Evolutionary conservation across 2,329 filamentous ascomycete species (phyloP).

Genomic region (Bisporella sp.): DNA sequence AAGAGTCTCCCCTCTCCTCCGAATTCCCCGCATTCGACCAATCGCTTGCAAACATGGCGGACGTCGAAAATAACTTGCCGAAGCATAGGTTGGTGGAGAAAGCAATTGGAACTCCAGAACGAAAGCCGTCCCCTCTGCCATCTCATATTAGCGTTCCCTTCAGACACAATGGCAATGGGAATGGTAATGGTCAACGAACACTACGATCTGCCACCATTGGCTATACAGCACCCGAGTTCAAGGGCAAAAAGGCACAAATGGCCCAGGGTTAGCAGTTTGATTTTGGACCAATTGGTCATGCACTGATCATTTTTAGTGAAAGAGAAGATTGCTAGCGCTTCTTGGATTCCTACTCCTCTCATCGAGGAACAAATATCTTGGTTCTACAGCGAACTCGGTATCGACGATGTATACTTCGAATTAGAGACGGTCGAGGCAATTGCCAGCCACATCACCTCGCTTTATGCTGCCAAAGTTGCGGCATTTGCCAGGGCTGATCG

Average conservation of each 20-base stretch:
- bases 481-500: slow-evolving; percentile 91
- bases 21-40: slow-evolving; percentile 4
- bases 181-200: slow-evolving; percentile 53
- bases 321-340: slow-evolving; percentile 65
- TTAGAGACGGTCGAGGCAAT: slow-evolving; percentile 83
- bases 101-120: slow-evolving; percentile 17
- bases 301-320: slow-evolving; percentile 32
- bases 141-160: slow-evolving; percentile 73
- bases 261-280: slow-evolving; percentile 18
- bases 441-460: slow-evolving; percentile 87
- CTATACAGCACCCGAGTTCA: slow-evolving; percentile 90
- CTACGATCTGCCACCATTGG: slow-evolving; percentile 86
- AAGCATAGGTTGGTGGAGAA: slow-evolving; percentile 20
- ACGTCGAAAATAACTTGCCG: slow-evolving; percentile 6
- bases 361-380: slow-evolving; percentile 82
- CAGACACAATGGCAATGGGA: slow-evolving; percentile 42
- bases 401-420: slow-evolving; percentile 97
- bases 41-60: slow-evolving; percentile 14
- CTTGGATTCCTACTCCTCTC: slow-evolving; percentile 79
- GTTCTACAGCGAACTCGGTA: slow-evolving; percentile 97
- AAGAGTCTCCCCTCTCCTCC: not conserved
- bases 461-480: slow-evolving; percentile 95
- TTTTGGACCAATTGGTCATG: not conserved
- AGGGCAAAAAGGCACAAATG: slow-evolving; percentile 76
- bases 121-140: slow-evolving; percentile 71